Evolutionary conservation across 768 basidiomycete species (phyloP).

Genomic region (Boletus rubroflammeus): DNA sequence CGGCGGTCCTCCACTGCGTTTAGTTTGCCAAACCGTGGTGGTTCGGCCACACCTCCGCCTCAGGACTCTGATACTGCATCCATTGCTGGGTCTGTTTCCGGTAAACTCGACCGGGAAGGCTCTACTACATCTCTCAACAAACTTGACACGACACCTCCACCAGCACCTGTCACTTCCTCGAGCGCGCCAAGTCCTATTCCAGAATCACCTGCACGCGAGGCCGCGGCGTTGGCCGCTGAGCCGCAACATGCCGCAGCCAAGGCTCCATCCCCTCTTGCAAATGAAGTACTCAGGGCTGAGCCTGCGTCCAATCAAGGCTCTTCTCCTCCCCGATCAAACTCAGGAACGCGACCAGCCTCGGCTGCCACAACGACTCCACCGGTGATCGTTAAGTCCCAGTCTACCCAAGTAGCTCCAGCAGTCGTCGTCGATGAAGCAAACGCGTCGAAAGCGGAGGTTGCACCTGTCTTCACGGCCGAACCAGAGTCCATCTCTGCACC

Average conservation of each 20-base stretch:
- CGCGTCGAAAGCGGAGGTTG: conserved; percentile 36
- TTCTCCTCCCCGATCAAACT: conserved; percentile 18
- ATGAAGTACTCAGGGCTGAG: conserved; percentile 20
- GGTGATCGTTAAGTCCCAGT: not conserved
- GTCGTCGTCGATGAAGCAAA: conserved; percentile 15
- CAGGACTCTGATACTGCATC: conserved; percentile 29
- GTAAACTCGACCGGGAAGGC: conserved; percentile 29
- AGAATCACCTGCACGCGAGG: conserved; percentile 64
- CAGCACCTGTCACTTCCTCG: conserved; percentile 15
- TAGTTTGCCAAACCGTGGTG: conserved; percentile 31
- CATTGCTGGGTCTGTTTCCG: conserved; percentile 24
- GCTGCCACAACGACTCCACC: conserved; percentile 15
- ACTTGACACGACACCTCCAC: conserved; percentile 34
- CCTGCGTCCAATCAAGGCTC: conserved; percentile 13
- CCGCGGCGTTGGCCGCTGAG: conserved; percentile 38
- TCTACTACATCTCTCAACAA: conserved; percentile 30
- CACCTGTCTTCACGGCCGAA: conserved; percentile 49
- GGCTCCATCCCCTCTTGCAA: conserved; percentile 44
- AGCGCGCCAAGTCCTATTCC: conserved; percentile 59
- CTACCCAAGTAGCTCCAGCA: not conserved
- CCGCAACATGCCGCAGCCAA: conserved; percentile 21
- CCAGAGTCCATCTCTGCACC: conserved; percentile 35
- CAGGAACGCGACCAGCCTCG: conserved; percentile 19
- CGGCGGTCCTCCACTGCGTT: conserved; percentile 60
- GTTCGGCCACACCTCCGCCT: conserved; percentile 23